phyloP scores from a whole-genome alignment of 2,329 filamentous ascomycete genomes.

The Penicillium frequentans region DNA sequence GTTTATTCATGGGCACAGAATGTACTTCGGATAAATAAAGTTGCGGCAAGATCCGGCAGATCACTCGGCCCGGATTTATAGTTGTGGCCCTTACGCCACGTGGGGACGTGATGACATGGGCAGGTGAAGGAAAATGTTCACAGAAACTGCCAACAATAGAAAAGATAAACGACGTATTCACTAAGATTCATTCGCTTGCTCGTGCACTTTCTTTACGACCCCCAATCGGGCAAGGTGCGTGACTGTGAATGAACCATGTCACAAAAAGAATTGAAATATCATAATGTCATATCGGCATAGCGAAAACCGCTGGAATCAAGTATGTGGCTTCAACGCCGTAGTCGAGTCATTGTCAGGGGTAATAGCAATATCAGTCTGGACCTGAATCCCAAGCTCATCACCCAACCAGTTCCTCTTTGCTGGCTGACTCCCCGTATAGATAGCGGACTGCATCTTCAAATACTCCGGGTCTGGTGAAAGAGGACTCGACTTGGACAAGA shows the following conservation, averaged over 20 bases:
- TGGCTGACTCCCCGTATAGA: slow-evolving; percentile 13
- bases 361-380: slow-evolving; percentile 33
- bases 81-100: no score
- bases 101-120: no score
- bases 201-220: no score
- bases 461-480: slow-evolving; percentile 28
- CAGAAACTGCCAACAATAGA: no score
- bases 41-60: no score
- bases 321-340: background rate
- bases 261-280: slow-evolving; percentile 2
- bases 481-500: slow-evolving; percentile 24
- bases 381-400: slow-evolving; percentile 25
- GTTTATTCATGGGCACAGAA: no score
- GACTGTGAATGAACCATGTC: background rate
- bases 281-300: slow-evolving; percentile 17
- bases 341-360: slow-evolving; percentile 22
- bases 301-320: background rate
- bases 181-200: no score
- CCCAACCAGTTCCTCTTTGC: slow-evolving; percentile 12
- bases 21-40: no score
- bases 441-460: slow-evolving; percentile 28
- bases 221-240: no score
- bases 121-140: no score
- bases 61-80: no score
- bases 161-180: no score